A percentile compares a stretch with the other conserved stretches of the same genome.
Conservation (phyloP, 1,284 basidiomycete genomes). For the Irpex sp. region DNA sequence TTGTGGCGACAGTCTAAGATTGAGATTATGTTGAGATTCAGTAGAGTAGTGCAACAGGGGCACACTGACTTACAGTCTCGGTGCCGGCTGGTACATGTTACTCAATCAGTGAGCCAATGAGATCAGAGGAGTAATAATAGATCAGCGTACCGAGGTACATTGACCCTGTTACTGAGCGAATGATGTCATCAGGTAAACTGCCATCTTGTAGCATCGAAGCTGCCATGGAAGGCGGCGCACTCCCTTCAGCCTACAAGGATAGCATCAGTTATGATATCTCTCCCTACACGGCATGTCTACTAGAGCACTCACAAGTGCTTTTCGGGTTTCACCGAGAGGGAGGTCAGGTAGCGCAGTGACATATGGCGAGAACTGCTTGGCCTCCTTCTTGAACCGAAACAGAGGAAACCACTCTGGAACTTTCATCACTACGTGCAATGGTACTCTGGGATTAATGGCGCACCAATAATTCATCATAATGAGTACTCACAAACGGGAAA, state of each 20-base stretch:
- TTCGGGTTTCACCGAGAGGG: neutral
- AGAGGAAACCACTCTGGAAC: neutral
- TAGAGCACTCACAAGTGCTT: neutral
- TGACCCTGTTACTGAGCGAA: conserved; percentile 20
- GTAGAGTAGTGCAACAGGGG: neutral
- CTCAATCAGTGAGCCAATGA: neutral
- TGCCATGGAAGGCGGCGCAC: neutral
- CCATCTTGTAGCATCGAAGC: conserved; percentile 7
- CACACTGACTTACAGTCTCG: conserved; percentile 21
- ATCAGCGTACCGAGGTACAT: conserved; percentile 21
- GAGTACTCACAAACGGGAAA: conserved; percentile 28
- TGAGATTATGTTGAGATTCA: neutral
- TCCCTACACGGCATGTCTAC: neutral
- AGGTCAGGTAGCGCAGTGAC: neutral
- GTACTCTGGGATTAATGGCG: neutral
- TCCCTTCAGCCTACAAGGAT: conserved; percentile 6
- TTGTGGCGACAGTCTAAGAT: conserved; percentile 24
- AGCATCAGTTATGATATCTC: neutral
- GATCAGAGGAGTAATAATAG: neutral
- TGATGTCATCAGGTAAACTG: conserved; percentile 15
- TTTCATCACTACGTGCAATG: neutral
- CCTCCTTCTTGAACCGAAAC: neutral
- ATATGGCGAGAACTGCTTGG: neutral
- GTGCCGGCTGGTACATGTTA: conserved; percentile 22
- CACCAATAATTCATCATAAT: conserved; percentile 9